phyloP scores from a whole-genome alignment of 164 flowering plant genomes.

The Taxillus chinensis region DNA sequence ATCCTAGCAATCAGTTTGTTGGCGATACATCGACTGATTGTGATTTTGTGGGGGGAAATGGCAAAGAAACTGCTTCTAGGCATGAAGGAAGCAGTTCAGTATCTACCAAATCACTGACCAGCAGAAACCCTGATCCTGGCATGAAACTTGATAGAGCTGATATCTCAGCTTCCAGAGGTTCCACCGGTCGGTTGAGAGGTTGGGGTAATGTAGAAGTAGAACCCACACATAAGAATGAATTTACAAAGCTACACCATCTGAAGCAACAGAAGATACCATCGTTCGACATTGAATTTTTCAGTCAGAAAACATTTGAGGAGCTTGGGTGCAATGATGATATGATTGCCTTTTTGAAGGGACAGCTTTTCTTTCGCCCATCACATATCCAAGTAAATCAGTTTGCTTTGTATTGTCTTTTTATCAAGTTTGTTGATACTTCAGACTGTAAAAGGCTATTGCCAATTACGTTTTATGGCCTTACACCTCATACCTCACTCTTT shows the following conservation, averaged over 20 bases:
- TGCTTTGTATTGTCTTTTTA: not conserved
- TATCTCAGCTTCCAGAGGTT: slow-evolving; percentile 18
- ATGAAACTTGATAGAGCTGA: slow-evolving; percentile 6
- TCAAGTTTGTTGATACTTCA: not conserved
- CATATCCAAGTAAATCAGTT: slow-evolving; percentile 65
- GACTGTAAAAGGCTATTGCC: not conserved
- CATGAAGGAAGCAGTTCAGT: slow-evolving; percentile 13
- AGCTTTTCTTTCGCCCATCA: slow-evolving; percentile 55
- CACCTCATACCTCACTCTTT: not conserved
- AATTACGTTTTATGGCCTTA: not conserved
- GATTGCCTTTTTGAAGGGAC: slow-evolving; percentile 51
- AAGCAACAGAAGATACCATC: slow-evolving; percentile 17
- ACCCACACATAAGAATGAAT: slow-evolving; percentile 10
- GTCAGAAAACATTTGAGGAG: slow-evolving; percentile 57
- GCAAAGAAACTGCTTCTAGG: slow-evolving; percentile 4
- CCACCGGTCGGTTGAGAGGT: slow-evolving; percentile 31
- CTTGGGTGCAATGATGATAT: slow-evolving; percentile 61
- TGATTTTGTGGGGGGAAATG: slow-evolving; percentile 13
- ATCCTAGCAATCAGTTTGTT: slow-evolving; percentile 9
- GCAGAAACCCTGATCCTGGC: slow-evolving; percentile 8
- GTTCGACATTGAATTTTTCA: slow-evolving; percentile 44
- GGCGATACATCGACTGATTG: slow-evolving; percentile 13
- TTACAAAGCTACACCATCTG: slow-evolving; percentile 13
- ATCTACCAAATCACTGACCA: slow-evolving; percentile 6
- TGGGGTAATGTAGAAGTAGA: slow-evolving; percentile 43